phyloP scores from a whole-genome alignment of 148 eudicot genomes.

The Euryodendron excelsum region DNA sequence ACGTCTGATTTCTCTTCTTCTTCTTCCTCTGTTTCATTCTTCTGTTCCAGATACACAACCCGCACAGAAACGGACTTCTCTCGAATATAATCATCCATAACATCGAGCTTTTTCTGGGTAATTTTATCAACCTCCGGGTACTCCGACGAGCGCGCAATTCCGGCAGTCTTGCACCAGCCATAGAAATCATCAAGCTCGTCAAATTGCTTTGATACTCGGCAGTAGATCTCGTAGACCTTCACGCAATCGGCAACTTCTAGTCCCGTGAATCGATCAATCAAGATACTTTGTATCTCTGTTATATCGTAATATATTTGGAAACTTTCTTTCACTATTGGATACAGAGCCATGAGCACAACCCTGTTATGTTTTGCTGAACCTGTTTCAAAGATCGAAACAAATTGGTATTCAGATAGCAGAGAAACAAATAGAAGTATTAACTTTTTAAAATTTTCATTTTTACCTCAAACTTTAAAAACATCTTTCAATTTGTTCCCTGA shows the following conservation, averaged over 20 bases:
- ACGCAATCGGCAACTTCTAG: conserved; percentile 52
- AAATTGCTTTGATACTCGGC: conserved; percentile 63
- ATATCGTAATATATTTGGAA: conserved; percentile 59
- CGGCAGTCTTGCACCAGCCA: conserved; percentile 55
- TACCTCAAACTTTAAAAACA: too few relatives aligned
- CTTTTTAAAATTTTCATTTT: too few relatives aligned
- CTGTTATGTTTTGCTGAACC: conserved; percentile 64
- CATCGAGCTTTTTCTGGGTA: conserved; percentile 58
- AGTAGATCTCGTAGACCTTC: conserved; percentile 51
- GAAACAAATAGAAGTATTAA: too few relatives aligned
- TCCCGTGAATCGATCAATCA: conserved; percentile 64
- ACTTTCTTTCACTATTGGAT: conserved; percentile 64
- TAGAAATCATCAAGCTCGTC: conserved; percentile 73
- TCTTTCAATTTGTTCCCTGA: too few relatives aligned
- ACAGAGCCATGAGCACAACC: conserved; percentile 60
- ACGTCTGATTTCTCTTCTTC: conserved; percentile 24
- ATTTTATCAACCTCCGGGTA: conserved; percentile 72
- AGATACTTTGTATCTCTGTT: conserved; percentile 48
- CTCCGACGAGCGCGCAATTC: conserved; percentile 60
- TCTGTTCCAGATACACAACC: conserved; percentile 14
- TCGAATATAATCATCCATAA: conserved; percentile 72
- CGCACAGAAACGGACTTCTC: conserved; percentile 37
- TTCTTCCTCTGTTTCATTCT: conserved; percentile 16
- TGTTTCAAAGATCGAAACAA: conserved; percentile 17
- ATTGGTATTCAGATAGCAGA: too few relatives aligned